phyloP scores from a whole-genome alignment of 129 eudicot genomes.

The Artemisia tridentata region DNA sequence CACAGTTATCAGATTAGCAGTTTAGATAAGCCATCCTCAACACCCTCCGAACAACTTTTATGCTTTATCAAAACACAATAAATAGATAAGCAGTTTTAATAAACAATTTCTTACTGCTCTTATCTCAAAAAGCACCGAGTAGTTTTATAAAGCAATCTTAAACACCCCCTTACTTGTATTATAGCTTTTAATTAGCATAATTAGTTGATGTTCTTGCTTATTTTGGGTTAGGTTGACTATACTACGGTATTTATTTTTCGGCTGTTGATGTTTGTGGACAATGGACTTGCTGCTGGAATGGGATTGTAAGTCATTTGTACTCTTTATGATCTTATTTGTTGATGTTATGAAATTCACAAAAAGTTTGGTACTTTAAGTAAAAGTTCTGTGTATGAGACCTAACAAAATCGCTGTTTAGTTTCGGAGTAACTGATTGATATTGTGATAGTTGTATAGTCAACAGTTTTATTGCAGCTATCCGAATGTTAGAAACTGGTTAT shows the following conservation, averaged over 20 bases:
- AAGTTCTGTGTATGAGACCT: not conserved
- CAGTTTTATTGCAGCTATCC: too few species aligned
- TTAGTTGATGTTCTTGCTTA: not conserved
- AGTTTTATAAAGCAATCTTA: too few species aligned
- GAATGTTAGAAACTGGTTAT: not conserved
- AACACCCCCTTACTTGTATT: not conserved
- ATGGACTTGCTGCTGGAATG: conserved; percentile 96
- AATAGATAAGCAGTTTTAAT: too few species aligned
- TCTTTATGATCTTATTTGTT: not conserved
- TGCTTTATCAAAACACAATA: too few species aligned
- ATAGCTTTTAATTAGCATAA: not conserved
- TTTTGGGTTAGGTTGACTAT: conserved; percentile 72
- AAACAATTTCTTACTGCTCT: too few species aligned
- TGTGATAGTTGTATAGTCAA: too few species aligned
- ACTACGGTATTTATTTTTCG: conserved; percentile 84
- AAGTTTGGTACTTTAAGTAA: not conserved
- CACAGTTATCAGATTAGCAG: too few species aligned
- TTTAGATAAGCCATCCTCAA: too few species aligned
- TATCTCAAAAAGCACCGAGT: too few species aligned
- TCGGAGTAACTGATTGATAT: not conserved
- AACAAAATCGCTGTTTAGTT: not conserved
- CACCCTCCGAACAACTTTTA: too few species aligned
- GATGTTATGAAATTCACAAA: not conserved
- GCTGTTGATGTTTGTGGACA: conserved; percentile 93
- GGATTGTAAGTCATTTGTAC: conserved; percentile 70